Evolutionary conservation across 2,329 filamentous ascomycete genomes (phyloP).

Genomic region (Albophoma yamanashiensis): DNA sequence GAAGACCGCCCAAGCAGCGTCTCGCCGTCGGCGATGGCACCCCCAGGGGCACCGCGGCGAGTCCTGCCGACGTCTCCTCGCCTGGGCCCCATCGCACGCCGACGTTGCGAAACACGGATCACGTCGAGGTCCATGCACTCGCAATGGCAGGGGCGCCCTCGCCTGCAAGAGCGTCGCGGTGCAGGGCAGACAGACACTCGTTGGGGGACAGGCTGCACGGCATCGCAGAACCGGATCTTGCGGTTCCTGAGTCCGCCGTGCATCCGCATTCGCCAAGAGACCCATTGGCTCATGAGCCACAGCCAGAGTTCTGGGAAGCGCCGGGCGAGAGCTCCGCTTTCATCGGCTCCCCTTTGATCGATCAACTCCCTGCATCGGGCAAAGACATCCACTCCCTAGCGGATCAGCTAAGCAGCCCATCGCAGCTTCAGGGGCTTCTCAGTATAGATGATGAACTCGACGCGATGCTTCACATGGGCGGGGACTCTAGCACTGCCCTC

Average conservation of each 20-base stretch:
- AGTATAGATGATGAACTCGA: conserved; percentile 5
- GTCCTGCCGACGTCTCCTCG: neutral
- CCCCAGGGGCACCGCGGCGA: neutral
- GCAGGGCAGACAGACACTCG: neutral
- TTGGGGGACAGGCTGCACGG: neutral
- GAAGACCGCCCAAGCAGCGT: conserved; percentile 8
- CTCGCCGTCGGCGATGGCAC: neutral
- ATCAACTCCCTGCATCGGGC: conserved; percentile 2
- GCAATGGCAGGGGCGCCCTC: too few relatives aligned
- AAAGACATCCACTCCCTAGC: conserved; percentile 4
- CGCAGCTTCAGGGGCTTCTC: conserved; percentile 8
- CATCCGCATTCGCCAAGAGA: neutral
- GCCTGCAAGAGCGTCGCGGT: neutral
- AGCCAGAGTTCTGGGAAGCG: conserved; percentile 4
- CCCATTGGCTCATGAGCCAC: conserved; percentile 3
- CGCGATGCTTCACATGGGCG: conserved; percentile 5
- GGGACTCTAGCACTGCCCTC: conserved; percentile 3
- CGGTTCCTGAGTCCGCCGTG: neutral
- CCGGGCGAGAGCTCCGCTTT: conserved; percentile 4
- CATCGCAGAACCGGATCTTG: conserved; percentile 1
- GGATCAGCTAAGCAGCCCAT: conserved; percentile 5
- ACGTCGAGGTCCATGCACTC: neutral
- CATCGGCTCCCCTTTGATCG: conserved; percentile 5
- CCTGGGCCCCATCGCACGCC: neutral
- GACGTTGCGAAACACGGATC: neutral